phyloP scores from a whole-genome alignment of 139 green algal genomes.

The Nannochloris sp. region DNA sequence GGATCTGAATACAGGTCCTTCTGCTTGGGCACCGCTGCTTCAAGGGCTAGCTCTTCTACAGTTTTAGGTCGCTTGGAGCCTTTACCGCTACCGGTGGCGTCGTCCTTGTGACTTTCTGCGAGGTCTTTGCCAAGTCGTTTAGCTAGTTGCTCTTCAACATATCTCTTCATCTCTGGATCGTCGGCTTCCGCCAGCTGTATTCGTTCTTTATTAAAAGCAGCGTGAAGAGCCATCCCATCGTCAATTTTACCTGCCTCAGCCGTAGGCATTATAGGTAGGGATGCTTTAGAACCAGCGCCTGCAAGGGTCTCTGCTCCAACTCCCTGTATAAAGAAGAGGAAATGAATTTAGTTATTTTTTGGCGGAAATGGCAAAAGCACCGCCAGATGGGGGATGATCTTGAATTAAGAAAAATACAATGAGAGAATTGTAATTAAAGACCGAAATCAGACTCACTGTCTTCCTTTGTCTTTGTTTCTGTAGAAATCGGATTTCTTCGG shows the following conservation, averaged over 20 bases:
- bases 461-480: constrained; percentile 50
- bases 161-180: constrained; percentile 57
- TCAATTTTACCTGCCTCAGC: neutral
- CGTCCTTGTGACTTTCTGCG: constrained; percentile 37
- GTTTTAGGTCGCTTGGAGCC: neutral
- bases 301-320: constrained; percentile 24
- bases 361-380: too few species aligned
- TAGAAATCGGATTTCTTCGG: constrained; percentile 51
- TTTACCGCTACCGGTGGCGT: constrained; percentile 3
- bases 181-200: constrained; percentile 15
- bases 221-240: constrained; percentile 24
- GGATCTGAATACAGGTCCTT: constrained; percentile 24
- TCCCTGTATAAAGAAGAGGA: constrained; percentile 9
- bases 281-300: constrained; percentile 3
- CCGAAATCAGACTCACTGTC: constrained; percentile 8
- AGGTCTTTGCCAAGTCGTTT: constrained; percentile 45
- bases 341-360: neutral
- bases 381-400: neutral
- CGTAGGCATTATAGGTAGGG: neutral
- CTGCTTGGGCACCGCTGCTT: constrained; percentile 6
- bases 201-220: constrained; percentile 40
- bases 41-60: constrained; percentile 3
- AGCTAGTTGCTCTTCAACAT: constrained; percentile 57
- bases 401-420: neutral
- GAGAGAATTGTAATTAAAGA: neutral